Base-by-base conservation (phyloP, 1,139 yeast species). In the Yamadazyma atmosphaerica region DNA sequence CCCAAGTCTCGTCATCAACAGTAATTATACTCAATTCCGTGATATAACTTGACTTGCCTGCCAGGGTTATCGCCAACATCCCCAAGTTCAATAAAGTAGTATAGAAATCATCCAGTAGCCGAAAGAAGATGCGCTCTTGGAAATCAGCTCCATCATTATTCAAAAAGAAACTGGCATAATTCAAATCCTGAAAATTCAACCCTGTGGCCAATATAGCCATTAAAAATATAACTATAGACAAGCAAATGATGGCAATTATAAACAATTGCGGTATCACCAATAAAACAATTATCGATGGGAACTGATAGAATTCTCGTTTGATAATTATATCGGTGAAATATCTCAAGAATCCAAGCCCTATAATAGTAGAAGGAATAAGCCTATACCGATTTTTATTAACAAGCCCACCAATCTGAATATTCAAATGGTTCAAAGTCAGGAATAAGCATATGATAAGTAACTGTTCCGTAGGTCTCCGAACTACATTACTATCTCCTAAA, bases 191-290 rank as follows among this genome's bases (percentile, higher is more conserved):
- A 8, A 74, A 48, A 11, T 57, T 55, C 30, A 78, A 67, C 1
- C 85, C 82, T 34, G 83, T 83, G n/a, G 79, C 67, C n/a, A 81
- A 44, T 0, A 76, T 64, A 0, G 90, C 88, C 33, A 79, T 47
- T 0, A 65, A 49, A 48, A 81, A 82, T 3, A 85, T 76, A 0
- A 56, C 39, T 1, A 68, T 54, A 47, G 89, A 81, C 13, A 79
- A 49, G 1, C 60, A n/a, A 3, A 81, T 73, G 3, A 82, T 69
- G 2, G 54, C 40, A n/a, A 79, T 49, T 0, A 81, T 72, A 15
- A 79, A 52, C 23, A 83, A 57, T 50, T 83, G 87, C 0, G 92
- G 90, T 9, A 77, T 51, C 41, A 78, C 74, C 0, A 87, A 81
- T 38, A 79, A 50, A 7, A 76, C 57, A 17, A 83, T 72, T 3